Conservation (phyloP, 2,329 filamentous ascomycete species). For the Massarina eburnea region DNA sequence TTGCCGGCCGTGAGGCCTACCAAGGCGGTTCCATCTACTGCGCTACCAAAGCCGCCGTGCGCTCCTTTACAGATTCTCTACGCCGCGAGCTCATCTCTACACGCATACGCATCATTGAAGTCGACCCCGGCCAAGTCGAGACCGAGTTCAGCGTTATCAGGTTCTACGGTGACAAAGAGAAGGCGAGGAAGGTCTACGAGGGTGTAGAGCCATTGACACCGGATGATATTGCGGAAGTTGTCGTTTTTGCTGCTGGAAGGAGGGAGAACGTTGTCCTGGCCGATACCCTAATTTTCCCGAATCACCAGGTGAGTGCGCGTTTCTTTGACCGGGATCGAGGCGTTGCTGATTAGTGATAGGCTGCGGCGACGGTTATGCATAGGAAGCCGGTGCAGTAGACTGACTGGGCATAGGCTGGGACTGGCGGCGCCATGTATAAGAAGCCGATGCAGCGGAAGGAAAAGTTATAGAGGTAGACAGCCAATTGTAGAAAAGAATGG, state of each 20-base stretch:
- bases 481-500: too few relatives aligned
- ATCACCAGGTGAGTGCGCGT: slow-evolving; percentile 72
- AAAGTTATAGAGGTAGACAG: not conserved
- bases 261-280: slow-evolving; percentile 90
- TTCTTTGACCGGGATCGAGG: not conserved
- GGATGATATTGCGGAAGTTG: slow-evolving; percentile 86
- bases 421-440: slow-evolving; percentile 11
- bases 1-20: slow-evolving; percentile 88
- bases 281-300: slow-evolving; percentile 84
- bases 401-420: slow-evolving; percentile 15
- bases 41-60: slow-evolving; percentile 85
- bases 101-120: slow-evolving; percentile 79
- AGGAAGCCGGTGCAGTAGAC: slow-evolving; percentile 26
- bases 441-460: not conserved
- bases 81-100: slow-evolving; percentile 81
- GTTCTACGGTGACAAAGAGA: slow-evolving; percentile 84
- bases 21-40: slow-evolving; percentile 88
- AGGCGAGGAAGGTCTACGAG: slow-evolving; percentile 89
- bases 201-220: slow-evolving; percentile 72
- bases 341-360: slow-evolving; percentile 25
- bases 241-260: slow-evolving; percentile 82
- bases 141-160: slow-evolving; percentile 90
- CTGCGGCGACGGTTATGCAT: slow-evolving; percentile 42
- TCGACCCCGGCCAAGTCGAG: slow-evolving; percentile 92
- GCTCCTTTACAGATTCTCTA: slow-evolving; percentile 79